Evolutionary conservation across 179 eudicot genomes (phyloP), one percentile per base, ranked within the genome.

Genomic region (Vitellaria paradoxa): DNA sequence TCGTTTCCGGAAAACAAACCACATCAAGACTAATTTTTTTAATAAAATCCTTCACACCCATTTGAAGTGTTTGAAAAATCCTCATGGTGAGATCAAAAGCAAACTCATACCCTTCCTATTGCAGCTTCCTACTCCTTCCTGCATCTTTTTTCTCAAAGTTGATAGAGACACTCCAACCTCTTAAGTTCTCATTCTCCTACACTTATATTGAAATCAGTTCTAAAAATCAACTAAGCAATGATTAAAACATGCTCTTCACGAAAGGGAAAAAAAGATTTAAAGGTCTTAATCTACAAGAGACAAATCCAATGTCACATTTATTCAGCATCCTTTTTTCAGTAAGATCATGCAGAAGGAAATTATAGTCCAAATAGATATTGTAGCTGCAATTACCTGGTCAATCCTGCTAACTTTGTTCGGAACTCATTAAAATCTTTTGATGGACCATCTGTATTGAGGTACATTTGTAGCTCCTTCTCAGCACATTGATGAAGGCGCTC

Each of bases 401-500:
- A 77, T 47, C 90, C 90, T 40, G 88, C 88, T 24, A 87, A 70
- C 82, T 87, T 87, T 72, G 86, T 85, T 30, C 90, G 85, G 75
- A 87, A 87, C 65, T 85, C 90, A 76, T 85, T 87, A 69, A 87
- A 87, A 23, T 80, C 86, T 61, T 85, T 82, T 61, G 85, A 87
- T 64, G 88, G 87, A 49, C 83, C 90, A 17, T 84, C 87, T 5
- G 81, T 82, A 70, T 74, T 78, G n/a, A 87, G 83, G 75, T 83
- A 85, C 4, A 30, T 70, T 69, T 85, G 85, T 20, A 87, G 82
- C 69, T 87, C 90, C 80, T 87, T 87, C 81, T 87, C 90, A 24
- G 88, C 88, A 74, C 88, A 86, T 52, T 81, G 88, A 80, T 86
- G 88, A 53, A 86, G 86, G 50, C 88, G 77, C 71, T 86, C 85